Evolutionary conservation across 1,139 yeast genomes (phyloP), one percentile per base, ranked within the genome.

Genomic region (Suhomyces bokatorum): DNA sequence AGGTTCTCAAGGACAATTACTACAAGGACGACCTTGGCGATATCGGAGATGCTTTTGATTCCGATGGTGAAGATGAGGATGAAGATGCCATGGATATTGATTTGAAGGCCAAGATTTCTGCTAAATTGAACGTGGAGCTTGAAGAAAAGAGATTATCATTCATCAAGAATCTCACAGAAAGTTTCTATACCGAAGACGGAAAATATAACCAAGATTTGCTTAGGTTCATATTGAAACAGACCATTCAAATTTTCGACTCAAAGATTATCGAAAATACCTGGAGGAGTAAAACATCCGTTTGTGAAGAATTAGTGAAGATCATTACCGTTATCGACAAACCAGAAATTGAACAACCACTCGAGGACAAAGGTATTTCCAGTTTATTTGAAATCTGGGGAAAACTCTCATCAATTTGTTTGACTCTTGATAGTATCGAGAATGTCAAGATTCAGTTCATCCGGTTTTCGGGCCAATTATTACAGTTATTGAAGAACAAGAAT

Each of bases 341-440:
- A 3, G 17, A 20, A 15, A 16, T 10, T 6, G 11, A 6, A 3
- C 26, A 17, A 3, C 14, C 8, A 14, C 6, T 20, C 12, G 11
- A n/a, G n/a, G 15, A 35, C 16, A 22, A 34, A 7, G 56, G 58
- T 20, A 45, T 56, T 2, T 48, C 37, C 2, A 15, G 57, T 6
- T 44, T 66, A 20, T 45, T 56, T 32, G 37, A 49, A 3, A 50
- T 57, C 29, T 69, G 74, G 72, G 32, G 43, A 1, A 51, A 53
- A 32, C 52, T 71, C n/a, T 39, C 50, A 6, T 43, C 52, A 3
- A 45, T 56, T 6, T 77, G 81, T 55, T 66, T 77, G 13, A 56
- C 56, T 6, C 68, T 67, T 32, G 75, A 74, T 36, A 77, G 78
- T 37, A 78, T 84, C 45, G 95, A 87, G 54, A 78, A 75, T 52